A percentile compares a stretch with the other conserved stretches of the same genome.
Evolutionary conservation across 495 filamentous ascomycete genomes (phyloP).

Genomic region (Daldinia loculata): DNA sequence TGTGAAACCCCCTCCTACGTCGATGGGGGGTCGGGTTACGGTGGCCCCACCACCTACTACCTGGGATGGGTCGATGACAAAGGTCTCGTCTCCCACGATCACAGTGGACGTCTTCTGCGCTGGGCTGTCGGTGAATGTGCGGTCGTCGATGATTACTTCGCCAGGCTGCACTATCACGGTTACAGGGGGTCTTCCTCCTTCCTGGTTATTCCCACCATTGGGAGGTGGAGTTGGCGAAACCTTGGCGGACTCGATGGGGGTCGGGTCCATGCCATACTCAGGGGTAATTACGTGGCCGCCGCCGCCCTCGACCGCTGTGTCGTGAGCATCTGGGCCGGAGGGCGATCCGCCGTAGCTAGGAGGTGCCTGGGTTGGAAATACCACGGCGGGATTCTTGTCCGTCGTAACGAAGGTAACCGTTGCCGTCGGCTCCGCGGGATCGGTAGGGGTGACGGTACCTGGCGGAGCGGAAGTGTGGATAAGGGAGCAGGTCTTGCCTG

Average conservation of each 20-base stretch:
- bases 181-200: conserved; percentile 32
- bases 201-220: conserved; percentile 1
- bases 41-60: conserved; percentile 54
- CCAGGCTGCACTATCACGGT: conserved; percentile 53
- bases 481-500: conserved; percentile 39
- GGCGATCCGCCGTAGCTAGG: conserved; percentile 55
- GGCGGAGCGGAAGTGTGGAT: conserved; percentile 36
- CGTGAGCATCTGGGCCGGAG: conserved; percentile 37
- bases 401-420: conserved; percentile 55
- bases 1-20: conserved; percentile 29
- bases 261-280: conserved; percentile 42
- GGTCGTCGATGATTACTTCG: conserved; percentile 53
- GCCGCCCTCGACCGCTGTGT: conserved; percentile 27
- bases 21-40: conserved; percentile 45
- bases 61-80: conserved; percentile 53
- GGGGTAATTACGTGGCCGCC: conserved; percentile 37
- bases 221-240: conserved; percentile 18
- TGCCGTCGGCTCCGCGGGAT: conserved; percentile 30
- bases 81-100: conserved; percentile 53
- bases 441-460: conserved; percentile 32
- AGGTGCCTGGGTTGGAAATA: conserved; percentile 50
- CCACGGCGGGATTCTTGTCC: conserved; percentile 60
- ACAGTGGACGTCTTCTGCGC: conserved; percentile 48
- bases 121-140: conserved; percentile 53
- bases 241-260: conserved; percentile 27